These are phyloP conservation scores for Pulicaria dysenterica DNA, from an alignment of 129 eudicot species.

Conservation along the genomic window DNA sequence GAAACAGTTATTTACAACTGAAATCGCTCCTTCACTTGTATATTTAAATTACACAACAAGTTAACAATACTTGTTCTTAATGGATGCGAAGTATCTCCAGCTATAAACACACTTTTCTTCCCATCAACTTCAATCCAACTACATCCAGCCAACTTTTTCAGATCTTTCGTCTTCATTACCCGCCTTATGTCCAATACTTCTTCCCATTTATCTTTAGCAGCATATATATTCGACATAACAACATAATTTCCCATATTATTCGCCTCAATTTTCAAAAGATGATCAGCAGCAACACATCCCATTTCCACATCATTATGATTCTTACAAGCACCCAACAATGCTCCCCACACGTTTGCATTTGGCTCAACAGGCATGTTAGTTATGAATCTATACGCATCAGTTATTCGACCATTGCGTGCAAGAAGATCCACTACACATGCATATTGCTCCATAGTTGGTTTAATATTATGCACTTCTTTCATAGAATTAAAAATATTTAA, in stretches of 20 bases:
- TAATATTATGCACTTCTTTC: constrained; percentile 43
- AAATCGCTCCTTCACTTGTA: constrained; percentile 51
- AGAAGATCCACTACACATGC: constrained; percentile 94
- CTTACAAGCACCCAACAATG: constrained; percentile 78
- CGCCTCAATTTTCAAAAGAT: constrained; percentile 45
- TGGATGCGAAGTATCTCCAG: constrained; percentile 77
- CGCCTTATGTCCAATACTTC: constrained; percentile 73
- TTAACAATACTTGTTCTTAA: constrained; percentile 42
- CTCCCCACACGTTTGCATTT: constrained; percentile 78
- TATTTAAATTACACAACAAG: constrained; percentile 48
- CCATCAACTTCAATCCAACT: constrained; percentile 86
- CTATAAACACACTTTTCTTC: constrained; percentile 55
- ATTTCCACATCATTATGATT: constrained; percentile 62
- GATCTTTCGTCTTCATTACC: constrained; percentile 64
- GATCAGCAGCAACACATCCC: constrained; percentile 60
- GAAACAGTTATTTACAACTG: constrained; percentile 20
- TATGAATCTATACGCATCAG: constrained; percentile 66
- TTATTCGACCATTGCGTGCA: constrained; percentile 69
- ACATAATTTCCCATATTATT: constrained; percentile 74
- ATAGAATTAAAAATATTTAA: constrained; percentile 64
- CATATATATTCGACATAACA: constrained; percentile 77
- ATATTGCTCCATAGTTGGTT: constrained; percentile 81
- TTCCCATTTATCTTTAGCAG: constrained; percentile 84
- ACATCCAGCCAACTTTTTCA: constrained; percentile 82
- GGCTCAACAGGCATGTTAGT: constrained; percentile 68